Evolutionary conservation across 495 filamentous ascomycete genomes (phyloP), one percentile per base, ranked within the genome.

Genomic region (Penicillium arizonense): DNA sequence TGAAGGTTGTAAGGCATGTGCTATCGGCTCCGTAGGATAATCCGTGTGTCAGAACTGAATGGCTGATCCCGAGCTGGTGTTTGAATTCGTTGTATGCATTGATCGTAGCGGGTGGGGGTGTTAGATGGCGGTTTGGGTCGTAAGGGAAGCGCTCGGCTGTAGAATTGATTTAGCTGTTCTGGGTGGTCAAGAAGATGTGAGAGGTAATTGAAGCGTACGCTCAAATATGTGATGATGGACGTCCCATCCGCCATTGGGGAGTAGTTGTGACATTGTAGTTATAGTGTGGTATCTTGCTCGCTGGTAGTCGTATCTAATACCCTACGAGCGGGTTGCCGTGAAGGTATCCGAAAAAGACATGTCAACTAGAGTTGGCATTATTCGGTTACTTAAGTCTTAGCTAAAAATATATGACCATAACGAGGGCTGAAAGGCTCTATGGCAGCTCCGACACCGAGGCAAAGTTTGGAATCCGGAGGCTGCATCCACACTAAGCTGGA

Each of bases 241-340:
- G 33, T 65, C 62, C 62, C 62, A 65, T 35, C 58, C 56, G 11
- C 62, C 62, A 18, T 65, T 48, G n/a, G 62, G 62, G 50, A 65
- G 62, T 6, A 58, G 33, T 10, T 26, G 33, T 4, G 41, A 33
- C 0, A 42, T 16, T 23, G 44, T 14, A 12, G 30, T 48, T 23
- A n/a, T 16, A 23, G n/a, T n/a, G n/a, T n/a, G n/a, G n/a, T n/a
- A n/a, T n/a, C n/a, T n/a, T n/a, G n/a, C n/a, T n/a, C n/a, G n/a
- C n/a, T n/a, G n/a, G n/a, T n/a, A n/a, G n/a, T n/a, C n/a, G n/a
- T n/a, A n/a, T n/a, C n/a, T n/a, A n/a, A n/a, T n/a, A n/a, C n/a
- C n/a, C n/a, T n/a, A n/a, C n/a, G n/a, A n/a, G n/a, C n/a, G n/a
- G n/a, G n/a, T n/a, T n/a, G n/a, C n/a, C n/a, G n/a, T n/a, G n/a